Percentiles rank a stretch among this genome's conserved stretches.
Evolutionary conservation across 2,329 filamentous ascomycete species (phyloP).

Genomic region (Rutstroemia sp.): DNA sequence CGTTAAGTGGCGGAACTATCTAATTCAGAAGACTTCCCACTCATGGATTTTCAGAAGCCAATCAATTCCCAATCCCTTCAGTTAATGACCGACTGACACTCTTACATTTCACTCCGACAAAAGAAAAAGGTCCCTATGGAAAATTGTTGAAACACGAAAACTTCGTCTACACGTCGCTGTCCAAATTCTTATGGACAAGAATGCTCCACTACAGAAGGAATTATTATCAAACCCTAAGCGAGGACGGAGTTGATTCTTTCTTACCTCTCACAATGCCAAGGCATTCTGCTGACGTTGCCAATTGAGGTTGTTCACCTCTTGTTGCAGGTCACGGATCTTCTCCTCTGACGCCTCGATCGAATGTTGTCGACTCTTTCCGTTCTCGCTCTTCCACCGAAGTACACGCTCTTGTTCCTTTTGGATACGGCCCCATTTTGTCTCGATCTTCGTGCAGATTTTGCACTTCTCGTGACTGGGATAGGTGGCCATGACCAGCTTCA

Average conservation of each 20-base stretch:
- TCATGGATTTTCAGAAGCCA: slow-evolving; percentile 15
- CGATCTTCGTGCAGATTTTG: slow-evolving; percentile 81
- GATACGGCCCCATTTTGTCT: slow-evolving; percentile 72
- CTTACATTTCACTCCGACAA: slow-evolving; percentile 5
- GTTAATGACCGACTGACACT: slow-evolving; percentile 1
- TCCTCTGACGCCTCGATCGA: slow-evolving; percentile 64
- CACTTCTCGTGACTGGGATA: slow-evolving; percentile 55
- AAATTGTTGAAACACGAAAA: slow-evolving; percentile 11
- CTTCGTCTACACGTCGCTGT: background rate
- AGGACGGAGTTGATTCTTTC: slow-evolving; percentile 4
- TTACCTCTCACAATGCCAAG: slow-evolving; percentile 5
- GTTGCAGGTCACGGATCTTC: slow-evolving; percentile 59
- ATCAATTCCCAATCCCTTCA: slow-evolving; percentile 12
- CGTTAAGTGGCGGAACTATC: slow-evolving; percentile 12
- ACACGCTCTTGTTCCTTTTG: slow-evolving; percentile 69
- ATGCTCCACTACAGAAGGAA: background rate
- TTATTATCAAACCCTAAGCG: slow-evolving; percentile 3
- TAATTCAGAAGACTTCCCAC: slow-evolving; percentile 9
- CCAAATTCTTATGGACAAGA: background rate
- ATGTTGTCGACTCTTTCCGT: slow-evolving; percentile 43
- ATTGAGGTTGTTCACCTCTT: slow-evolving; percentile 46
- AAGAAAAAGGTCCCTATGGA: slow-evolving; percentile 13
- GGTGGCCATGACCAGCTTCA: slow-evolving; percentile 80
- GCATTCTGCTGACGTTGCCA: slow-evolving; percentile 6
- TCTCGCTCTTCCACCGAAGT: slow-evolving; percentile 67